Evolutionary conservation across 805 yeast species (phyloP).

Genomic region (Priceomyces haplophilus): DNA sequence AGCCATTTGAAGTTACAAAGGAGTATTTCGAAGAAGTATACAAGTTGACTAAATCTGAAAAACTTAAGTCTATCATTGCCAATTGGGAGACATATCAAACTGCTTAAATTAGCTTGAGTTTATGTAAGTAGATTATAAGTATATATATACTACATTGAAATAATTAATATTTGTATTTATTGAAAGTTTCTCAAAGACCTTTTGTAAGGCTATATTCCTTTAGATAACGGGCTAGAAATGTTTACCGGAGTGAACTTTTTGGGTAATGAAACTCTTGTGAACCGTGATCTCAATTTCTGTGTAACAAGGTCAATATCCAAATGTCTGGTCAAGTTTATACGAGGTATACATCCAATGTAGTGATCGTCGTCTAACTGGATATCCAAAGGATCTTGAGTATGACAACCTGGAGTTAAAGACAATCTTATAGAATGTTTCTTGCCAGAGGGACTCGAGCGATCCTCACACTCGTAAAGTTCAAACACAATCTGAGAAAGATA

Average conservation of each 20-base stretch:
- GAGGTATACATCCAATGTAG: conserved; percentile 93
- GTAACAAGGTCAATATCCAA: conserved; percentile 86
- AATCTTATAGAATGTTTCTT: conserved; percentile 87
- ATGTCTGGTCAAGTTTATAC: conserved; percentile 86
- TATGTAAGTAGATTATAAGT: not conserved
- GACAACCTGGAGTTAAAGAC: conserved; percentile 96
- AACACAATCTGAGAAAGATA: conserved; percentile 91
- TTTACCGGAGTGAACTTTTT: conserved; percentile 88
- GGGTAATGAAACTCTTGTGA: conserved; percentile 85
- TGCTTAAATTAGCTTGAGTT: conserved; percentile 39
- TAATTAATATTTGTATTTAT: not conserved
- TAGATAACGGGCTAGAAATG: conserved; percentile 63
- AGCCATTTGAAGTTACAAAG: conserved; percentile 92
- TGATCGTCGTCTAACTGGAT: conserved; percentile 95
- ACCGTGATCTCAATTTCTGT: conserved; percentile 75
- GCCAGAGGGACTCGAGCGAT: conserved; percentile 53
- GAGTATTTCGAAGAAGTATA: conserved; percentile 97
- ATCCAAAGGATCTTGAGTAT: conserved; percentile 95
- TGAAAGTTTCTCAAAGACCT: not conserved
- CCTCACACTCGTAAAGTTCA: conserved; percentile 84
- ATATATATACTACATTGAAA: not conserved
- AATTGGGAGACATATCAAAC: conserved; percentile 88
- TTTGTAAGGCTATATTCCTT: conserved; percentile 12
- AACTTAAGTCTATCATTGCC: conserved; percentile 84
- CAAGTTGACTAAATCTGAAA: conserved; percentile 83